These are phyloP conservation scores for Fistulifera pelliculosa DNA, from an alignment of 108 stramenopile species.

Conservation along the genomic window DNA sequence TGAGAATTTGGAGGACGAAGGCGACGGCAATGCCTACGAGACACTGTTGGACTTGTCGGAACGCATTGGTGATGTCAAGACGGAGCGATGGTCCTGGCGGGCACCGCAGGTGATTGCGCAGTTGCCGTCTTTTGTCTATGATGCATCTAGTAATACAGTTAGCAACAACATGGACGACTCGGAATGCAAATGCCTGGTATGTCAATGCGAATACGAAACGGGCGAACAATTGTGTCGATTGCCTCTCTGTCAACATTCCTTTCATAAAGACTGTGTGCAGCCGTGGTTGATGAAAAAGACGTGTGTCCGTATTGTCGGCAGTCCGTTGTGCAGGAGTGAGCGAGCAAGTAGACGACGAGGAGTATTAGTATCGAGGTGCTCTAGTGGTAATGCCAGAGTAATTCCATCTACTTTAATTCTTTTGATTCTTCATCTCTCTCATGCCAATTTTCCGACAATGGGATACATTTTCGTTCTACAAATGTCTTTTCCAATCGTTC, in stretches of 20 bases:
- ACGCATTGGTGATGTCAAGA: slow-evolving; percentile 75
- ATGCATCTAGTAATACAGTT: slow-evolving; percentile 10
- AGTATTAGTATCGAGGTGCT: no score
- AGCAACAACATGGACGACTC: slow-evolving; percentile 63
- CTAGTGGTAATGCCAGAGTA: no score
- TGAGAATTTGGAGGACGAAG: slow-evolving; percentile 7
- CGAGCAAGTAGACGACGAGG: no score
- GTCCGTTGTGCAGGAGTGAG: slow-evolving; percentile 22
- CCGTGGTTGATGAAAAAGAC: slow-evolving; percentile 80
- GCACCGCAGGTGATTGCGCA: slow-evolving; percentile 46
- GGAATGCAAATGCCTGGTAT: slow-evolving; percentile 77
- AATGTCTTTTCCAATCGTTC: slow-evolving; percentile 93
- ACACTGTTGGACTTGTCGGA: slow-evolving; percentile 65
- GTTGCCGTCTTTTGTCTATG: slow-evolving; percentile 37
- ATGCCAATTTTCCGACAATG: slow-evolving; percentile 72
- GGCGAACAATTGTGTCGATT: slow-evolving; percentile 58
- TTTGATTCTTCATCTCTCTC: no score
- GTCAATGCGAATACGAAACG: slow-evolving; percentile 76
- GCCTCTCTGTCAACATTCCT: slow-evolving; percentile 81
- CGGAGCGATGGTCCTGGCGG: slow-evolving; percentile 69
- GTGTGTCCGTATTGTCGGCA: slow-evolving; percentile 88
- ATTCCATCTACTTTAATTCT: no score
- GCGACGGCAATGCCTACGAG: slow-evolving; percentile 8
- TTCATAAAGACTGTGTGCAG: slow-evolving; percentile 85
- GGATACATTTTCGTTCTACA: slow-evolving; percentile 82